Evolutionary conservation across 2,329 filamentous ascomycete species (phyloP).

Genomic region (Diaporthe citri): DNA sequence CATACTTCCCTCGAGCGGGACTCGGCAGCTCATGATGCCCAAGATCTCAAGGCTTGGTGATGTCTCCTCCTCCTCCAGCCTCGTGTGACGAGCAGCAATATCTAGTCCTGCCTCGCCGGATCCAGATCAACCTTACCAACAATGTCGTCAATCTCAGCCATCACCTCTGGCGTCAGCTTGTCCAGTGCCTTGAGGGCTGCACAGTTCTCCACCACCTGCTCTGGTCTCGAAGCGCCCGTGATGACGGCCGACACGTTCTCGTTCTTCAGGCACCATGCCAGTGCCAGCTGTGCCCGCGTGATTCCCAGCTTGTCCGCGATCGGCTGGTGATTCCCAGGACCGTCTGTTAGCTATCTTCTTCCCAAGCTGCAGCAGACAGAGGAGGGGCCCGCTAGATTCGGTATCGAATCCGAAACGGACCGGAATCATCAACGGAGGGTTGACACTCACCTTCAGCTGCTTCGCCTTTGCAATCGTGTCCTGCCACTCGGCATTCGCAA

Average conservation of each 20-base stretch:
- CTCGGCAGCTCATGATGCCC: background rate
- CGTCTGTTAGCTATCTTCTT: constrained; percentile 46
- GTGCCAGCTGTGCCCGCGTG: constrained; percentile 67
- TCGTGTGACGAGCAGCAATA: too few species aligned
- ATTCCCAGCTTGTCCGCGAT: constrained; percentile 75
- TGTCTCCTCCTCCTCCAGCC: background rate
- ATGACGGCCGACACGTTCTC: constrained; percentile 73
- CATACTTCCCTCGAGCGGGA: background rate
- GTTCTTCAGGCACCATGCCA: constrained; percentile 75
- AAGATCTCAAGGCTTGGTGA: too few species aligned
- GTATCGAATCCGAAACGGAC: background rate
- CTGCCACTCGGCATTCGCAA: constrained; percentile 66
- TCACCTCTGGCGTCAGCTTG: constrained; percentile 69
- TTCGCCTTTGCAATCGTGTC: constrained; percentile 68
- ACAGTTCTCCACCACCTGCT: constrained; percentile 73
- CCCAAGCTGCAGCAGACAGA: background rate
- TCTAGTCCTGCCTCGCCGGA: constrained; percentile 45
- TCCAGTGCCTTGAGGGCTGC: constrained; percentile 65
- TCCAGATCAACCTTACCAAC: constrained; percentile 47
- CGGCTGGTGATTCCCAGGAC: constrained; percentile 58
- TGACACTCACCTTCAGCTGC: constrained; percentile 54
- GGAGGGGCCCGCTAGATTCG: background rate
- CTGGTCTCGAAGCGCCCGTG: constrained; percentile 68
- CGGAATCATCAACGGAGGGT: background rate
- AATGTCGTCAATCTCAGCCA: constrained; percentile 67